phyloP scores from a whole-genome alignment of 2,329 filamentous ascomycete genomes.

The Albophoma yamanashiensis region DNA sequence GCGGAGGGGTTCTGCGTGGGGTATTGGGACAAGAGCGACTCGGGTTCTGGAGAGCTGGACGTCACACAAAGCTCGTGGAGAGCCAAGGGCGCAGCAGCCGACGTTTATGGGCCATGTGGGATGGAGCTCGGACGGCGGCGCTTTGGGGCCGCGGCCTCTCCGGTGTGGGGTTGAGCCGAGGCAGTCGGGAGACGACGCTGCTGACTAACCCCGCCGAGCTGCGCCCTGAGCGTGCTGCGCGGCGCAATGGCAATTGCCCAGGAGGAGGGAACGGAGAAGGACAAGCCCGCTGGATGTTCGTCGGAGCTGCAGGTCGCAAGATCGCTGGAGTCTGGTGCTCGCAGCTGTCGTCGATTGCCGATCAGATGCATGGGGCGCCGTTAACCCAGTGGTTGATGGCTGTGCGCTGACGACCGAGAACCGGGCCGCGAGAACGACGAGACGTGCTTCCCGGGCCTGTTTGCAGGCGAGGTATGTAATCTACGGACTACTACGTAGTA shows the following conservation, averaged over 20 bases:
- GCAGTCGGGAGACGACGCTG: constrained; percentile 8
- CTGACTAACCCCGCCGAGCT: constrained; percentile 5
- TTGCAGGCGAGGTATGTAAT: neutral
- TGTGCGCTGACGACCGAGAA: neutral
- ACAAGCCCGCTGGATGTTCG: neutral
- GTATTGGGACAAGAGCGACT: neutral
- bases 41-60: neutral
- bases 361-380: neutral
- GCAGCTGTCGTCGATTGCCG: neutral
- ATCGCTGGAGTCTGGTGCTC: neutral
- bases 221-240: neutral
- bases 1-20: neutral
- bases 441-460: neutral
- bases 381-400: neutral
- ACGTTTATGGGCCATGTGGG: constrained; percentile 5
- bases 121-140: constrained; percentile 9
- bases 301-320: neutral
- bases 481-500: too few species aligned
- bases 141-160: constrained; percentile 6
- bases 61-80: neutral
- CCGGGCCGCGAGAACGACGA: neutral
- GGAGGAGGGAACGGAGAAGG: neutral
- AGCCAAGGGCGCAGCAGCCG: neutral
- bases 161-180: constrained; percentile 19
- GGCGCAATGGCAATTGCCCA: neutral